A percentile compares a stretch with the other conserved stretches of the same genome.
Conservation (phyloP, 345 rosid genomes). For the Brassica incana region DNA sequence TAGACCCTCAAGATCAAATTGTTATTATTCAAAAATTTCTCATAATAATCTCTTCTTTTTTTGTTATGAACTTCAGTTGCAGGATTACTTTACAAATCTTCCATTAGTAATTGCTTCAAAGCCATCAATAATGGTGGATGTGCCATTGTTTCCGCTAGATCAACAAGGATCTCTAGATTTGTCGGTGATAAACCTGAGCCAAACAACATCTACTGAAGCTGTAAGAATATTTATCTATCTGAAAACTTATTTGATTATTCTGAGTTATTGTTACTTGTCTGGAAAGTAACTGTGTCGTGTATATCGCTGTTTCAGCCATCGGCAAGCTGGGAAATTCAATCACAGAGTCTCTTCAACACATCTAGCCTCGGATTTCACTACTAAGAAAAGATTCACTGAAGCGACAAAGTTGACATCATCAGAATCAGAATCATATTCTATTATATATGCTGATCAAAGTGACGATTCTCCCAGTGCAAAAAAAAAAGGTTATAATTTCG, state of each 20-base stretch:
- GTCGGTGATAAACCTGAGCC: slow-evolving; percentile 29
- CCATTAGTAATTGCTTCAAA: slow-evolving; percentile 35
- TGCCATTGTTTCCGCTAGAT: slow-evolving; percentile 36
- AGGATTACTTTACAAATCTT: slow-evolving; percentile 45
- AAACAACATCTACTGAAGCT: slow-evolving; percentile 26
- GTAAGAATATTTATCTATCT: slow-evolving; percentile 36
- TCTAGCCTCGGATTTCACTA: slow-evolving; percentile 39
- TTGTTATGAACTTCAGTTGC: slow-evolving; percentile 36
- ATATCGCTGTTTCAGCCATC: slow-evolving; percentile 36
- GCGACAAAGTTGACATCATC: slow-evolving; percentile 5
- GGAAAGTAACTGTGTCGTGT: slow-evolving; percentile 15
- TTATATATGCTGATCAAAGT: neutral
- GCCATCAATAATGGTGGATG: slow-evolving; percentile 38
- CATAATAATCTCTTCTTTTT: neutral
- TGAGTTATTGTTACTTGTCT: slow-evolving; percentile 6
- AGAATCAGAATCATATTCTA: slow-evolving; percentile 3
- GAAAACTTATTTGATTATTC: neutral
- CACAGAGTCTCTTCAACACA: slow-evolving; percentile 25
- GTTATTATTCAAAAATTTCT: slow-evolving; percentile 5
- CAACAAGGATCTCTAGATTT: slow-evolving; percentile 41
- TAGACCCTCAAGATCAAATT: neutral
- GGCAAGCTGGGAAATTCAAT: slow-evolving; percentile 44
- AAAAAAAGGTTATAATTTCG: neutral
- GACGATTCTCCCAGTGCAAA: neutral
- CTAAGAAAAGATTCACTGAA: slow-evolving; percentile 23